Evolutionary conservation across 805 yeast genomes (phyloP).

Genomic region (Trichomonascus vanleenenianus): DNA sequence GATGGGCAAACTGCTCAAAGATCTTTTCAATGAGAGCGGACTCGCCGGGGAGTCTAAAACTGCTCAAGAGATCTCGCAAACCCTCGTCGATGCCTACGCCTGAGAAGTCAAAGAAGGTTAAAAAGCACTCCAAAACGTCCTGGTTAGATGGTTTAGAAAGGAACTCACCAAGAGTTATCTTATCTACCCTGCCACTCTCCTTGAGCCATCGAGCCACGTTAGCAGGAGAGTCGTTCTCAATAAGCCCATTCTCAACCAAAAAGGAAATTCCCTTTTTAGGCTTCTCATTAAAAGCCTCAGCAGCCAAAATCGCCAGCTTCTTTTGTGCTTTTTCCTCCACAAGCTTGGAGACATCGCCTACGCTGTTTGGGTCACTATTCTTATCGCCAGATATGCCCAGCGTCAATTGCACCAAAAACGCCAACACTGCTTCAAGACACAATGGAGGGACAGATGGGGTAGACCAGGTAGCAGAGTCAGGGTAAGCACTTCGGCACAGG

Average conservation of each 20-base stretch:
- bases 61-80: slow-evolving; percentile 66
- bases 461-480: slow-evolving; percentile 73
- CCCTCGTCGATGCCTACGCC: slow-evolving; percentile 90
- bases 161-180: slow-evolving; percentile 78
- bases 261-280: slow-evolving; percentile 69
- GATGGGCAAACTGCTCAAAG: slow-evolving; percentile 76
- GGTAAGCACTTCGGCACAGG: slow-evolving; percentile 69
- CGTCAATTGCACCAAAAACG: slow-evolving; percentile 57
- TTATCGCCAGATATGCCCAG: slow-evolving; percentile 30
- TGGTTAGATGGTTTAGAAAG: slow-evolving; percentile 68
- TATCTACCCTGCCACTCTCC: slow-evolving; percentile 76
- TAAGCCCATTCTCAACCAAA: slow-evolving; percentile 58
- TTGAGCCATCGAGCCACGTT: slow-evolving; percentile 72
- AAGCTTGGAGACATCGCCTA: slow-evolving; percentile 7
- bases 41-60: slow-evolving; percentile 93
- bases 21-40: slow-evolving; percentile 93
- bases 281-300: slow-evolving; percentile 66
- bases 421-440: slow-evolving; percentile 79
- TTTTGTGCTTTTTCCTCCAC: slow-evolving; percentile 34
- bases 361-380: not conserved
- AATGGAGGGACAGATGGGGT: slow-evolving; percentile 89
- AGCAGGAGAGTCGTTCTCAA: slow-evolving; percentile 37
- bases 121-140: slow-evolving; percentile 53
- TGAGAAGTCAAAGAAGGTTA: slow-evolving; percentile 64
- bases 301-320: slow-evolving; percentile 67